Conservation (phyloP, 768 basidiomycete species). For the Leucocoprinus sp. region DNA sequence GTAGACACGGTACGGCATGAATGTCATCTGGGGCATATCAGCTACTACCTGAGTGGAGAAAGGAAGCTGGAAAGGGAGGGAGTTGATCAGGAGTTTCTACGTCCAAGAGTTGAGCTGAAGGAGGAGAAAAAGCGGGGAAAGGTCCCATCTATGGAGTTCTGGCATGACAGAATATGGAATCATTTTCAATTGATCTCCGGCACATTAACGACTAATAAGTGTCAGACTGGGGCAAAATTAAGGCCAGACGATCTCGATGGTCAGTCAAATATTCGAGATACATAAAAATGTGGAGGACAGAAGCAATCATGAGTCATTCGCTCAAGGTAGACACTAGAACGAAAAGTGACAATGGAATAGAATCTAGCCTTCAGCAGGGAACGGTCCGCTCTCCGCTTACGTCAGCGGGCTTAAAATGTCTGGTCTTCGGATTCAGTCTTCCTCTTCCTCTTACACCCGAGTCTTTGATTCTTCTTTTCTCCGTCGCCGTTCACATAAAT, state of each 20-base stretch:
- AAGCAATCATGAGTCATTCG: neutral
- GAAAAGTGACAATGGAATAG: neutral
- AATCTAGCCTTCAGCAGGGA: neutral
- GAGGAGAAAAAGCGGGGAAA: too few species aligned
- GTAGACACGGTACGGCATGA: neutral
- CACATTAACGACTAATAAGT: too few species aligned
- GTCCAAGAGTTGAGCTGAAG: too few species aligned
- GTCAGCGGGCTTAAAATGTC: neutral
- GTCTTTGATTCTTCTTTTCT: neutral
- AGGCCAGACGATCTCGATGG: neutral
- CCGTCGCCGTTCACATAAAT: neutral
- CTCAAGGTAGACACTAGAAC: neutral
- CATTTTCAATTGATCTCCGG: too few species aligned
- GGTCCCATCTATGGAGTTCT: too few species aligned
- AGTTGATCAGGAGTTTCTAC: too few species aligned
- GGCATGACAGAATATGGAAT: too few species aligned
- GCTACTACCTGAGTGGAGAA: too few species aligned
- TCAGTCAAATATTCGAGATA: neutral
- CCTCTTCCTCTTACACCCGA: neutral
- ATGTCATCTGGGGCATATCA: too few species aligned
- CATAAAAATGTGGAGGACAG: neutral
- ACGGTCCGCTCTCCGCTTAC: slow-evolving; percentile 1
- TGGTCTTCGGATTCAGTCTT: neutral
- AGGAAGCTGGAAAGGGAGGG: too few species aligned
- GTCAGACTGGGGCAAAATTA: neutral